These are phyloP conservation scores for Lunasporangiospora selenospora DNA, from an alignment of 192 early-diverging fungal species.

Conservation along the genomic window DNA sequence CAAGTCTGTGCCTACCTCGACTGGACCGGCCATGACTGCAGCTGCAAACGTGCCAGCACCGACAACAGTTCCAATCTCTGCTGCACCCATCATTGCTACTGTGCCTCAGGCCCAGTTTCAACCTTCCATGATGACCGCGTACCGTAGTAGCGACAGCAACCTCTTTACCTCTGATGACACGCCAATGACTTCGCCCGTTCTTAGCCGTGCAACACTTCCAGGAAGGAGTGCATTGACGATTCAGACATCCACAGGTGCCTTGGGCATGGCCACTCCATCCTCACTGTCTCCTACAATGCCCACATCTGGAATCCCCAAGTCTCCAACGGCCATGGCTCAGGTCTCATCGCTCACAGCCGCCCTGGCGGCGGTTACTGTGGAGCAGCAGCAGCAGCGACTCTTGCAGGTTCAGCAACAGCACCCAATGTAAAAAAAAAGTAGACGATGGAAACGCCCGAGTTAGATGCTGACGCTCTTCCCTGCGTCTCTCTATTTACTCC, in stretches of 20 bases:
- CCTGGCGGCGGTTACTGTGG: slow-evolving; percentile 36
- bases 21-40: too few relatives aligned
- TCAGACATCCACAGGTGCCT: slow-evolving; percentile 21
- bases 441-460: too few relatives aligned
- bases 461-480: too few relatives aligned
- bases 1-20: too few relatives aligned
- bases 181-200: slow-evolving; percentile 27
- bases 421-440: slow-evolving; percentile 1
- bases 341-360: slow-evolving; percentile 43
- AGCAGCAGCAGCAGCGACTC: slow-evolving; percentile 17
- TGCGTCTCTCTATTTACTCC: too few relatives aligned
- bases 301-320: slow-evolving; percentile 13
- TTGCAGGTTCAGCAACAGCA: too few relatives aligned
- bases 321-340: slow-evolving; percentile 16
- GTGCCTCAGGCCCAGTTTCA: too few relatives aligned
- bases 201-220: slow-evolving; percentile 29
- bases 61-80: too few relatives aligned
- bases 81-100: too few relatives aligned
- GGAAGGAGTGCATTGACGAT: slow-evolving; percentile 18
- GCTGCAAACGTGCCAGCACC: too few relatives aligned
- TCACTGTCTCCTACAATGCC: slow-evolving; percentile 32
- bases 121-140: slow-evolving; percentile 13
- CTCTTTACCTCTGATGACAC: slow-evolving; percentile 24
- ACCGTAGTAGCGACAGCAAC: slow-evolving; percentile 22
- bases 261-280: slow-evolving; percentile 32